Evolutionary conservation across 2,329 filamentous ascomycete species (phyloP).

Genomic region (Penicillium frequentans): DNA sequence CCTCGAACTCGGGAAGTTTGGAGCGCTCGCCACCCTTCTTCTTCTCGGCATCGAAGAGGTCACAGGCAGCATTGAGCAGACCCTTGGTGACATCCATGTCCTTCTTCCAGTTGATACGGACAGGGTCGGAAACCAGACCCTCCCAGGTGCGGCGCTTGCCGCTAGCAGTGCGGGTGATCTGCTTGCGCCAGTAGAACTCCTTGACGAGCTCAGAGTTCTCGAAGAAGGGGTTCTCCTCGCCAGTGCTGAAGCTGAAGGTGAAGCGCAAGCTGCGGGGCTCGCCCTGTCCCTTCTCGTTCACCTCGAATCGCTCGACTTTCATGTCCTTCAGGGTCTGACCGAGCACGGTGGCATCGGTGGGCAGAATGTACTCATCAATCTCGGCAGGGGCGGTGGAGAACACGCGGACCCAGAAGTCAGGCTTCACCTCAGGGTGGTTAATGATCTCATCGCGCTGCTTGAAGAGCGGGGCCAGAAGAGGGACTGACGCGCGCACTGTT

Average conservation of each 20-base stretch:
- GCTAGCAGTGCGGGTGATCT: conserved; percentile 43
- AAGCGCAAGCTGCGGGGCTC: conserved; percentile 79
- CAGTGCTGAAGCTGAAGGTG: conserved; percentile 68
- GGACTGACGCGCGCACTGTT: conserved; percentile 71
- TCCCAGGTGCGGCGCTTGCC: conserved; percentile 60
- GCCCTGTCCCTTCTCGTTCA: conserved; percentile 59
- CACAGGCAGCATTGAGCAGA: conserved; percentile 70
- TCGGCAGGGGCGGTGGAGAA: conserved; percentile 83
- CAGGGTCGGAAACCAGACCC: conserved; percentile 83
- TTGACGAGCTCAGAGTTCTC: conserved; percentile 77
- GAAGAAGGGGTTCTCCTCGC: conserved; percentile 74
- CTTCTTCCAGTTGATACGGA: conserved; percentile 84
- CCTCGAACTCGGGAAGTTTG: conserved; percentile 52
- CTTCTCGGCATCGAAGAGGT: conserved; percentile 66
- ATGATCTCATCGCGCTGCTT: conserved; percentile 71
- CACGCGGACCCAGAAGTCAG: conserved; percentile 91
- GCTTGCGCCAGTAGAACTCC: conserved; percentile 82
- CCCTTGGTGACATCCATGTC: conserved; percentile 82
- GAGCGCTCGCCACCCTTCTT: conserved; percentile 52
- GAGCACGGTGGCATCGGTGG: conserved; percentile 70
- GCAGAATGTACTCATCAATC: conserved; percentile 84
- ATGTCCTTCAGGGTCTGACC: conserved; percentile 66
- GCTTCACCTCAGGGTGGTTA: conserved; percentile 58
- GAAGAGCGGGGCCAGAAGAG: conserved; percentile 70
- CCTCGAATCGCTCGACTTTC: conserved; percentile 77